Evolutionary conservation across 2,329 filamentous ascomycete species (phyloP), one percentile per base, ranked within the genome.

Genomic region (Phaeosphaeriaceae sp.): DNA sequence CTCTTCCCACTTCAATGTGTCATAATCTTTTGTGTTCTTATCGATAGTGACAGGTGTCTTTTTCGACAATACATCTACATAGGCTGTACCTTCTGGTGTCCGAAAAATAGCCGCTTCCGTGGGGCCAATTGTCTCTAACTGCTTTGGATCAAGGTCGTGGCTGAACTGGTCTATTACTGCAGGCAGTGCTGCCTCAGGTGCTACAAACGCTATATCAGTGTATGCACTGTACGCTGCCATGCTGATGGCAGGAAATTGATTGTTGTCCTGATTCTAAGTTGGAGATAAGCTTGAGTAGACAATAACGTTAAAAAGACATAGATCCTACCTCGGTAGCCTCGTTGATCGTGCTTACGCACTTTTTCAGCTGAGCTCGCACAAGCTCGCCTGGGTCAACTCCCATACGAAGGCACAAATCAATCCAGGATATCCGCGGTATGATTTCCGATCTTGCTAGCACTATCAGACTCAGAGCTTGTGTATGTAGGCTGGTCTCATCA

Each of bases 1-100:
- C 70, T 93, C 89, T 74, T 99, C 94, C 94, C 95, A 99, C 74
- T 96, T 97, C 33, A 97, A 75, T 1, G 91, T 95, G 63, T 99
- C 91, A 64, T 97, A 96, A 70, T 97, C 94, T 71, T 96, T 97
- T 40, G 85, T 87, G 64, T 91, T 96, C 76, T 96, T 97, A 74
- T 92, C 88, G 3, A 91, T 86, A 2, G 88, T 77, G 30, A 84
- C 84, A 50, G 85, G 84, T 1, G 86, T 79, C 70, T 96, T 96
- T 68, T 90, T 92, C 28, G 88, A 90, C 5, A 99, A 81, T 0
- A 97, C 90, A 73, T 99, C 94, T 16, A 99, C 82, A 63, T 96
- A 97, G 12, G 87, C 83, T 1, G 88, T 92, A 1, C 92, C 93
- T 70, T 95, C 91, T 1, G 92, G 88, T 0, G 93, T 96, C 36